Evolutionary conservation across 169 alveolate genomes (phyloP).

Genomic region (Miamiensis avidus): DNA sequence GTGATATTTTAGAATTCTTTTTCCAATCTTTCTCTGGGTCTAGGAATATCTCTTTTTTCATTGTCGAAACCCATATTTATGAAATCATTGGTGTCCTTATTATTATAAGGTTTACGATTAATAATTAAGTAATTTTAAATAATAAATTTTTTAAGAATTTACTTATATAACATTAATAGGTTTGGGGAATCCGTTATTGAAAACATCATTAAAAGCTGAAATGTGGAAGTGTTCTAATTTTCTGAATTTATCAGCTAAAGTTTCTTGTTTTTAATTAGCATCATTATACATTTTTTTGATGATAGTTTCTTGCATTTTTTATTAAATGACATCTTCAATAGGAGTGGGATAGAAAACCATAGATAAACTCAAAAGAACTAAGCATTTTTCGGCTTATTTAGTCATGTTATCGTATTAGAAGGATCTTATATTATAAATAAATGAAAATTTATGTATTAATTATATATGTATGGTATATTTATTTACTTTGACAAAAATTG

Average conservation of each 20-base stretch:
- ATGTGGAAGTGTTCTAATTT: slow-evolving; percentile 6
- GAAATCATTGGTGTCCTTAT: neutral
- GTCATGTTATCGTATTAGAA: slow-evolving; percentile 15
- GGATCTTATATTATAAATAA: neutral
- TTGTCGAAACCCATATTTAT: neutral
- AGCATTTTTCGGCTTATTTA: slow-evolving; percentile 15
- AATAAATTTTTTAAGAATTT: neutral
- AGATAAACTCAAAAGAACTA: slow-evolving; percentile 1
- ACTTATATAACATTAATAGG: slow-evolving; percentile 1
- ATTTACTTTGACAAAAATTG: slow-evolving; percentile 15
- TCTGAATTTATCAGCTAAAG: slow-evolving; percentile 8
- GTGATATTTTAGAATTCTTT: neutral
- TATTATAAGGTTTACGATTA: too few relatives aligned
- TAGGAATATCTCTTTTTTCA: neutral
- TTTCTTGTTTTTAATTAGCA: slow-evolving; percentile 14
- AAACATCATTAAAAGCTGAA: slow-evolving; percentile 12
- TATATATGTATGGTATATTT: neutral
- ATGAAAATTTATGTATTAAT: neutral
- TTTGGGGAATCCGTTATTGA: slow-evolving; percentile 18
- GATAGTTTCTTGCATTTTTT: neutral
- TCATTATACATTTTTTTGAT: neutral
- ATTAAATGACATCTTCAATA: neutral
- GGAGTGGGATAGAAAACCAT: slow-evolving; percentile 12
- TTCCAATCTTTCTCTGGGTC: slow-evolving; percentile 11
- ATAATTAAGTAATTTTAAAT: neutral